These are phyloP conservation scores for Pseudogymnoascus sp. DNA, from an alignment of 2,329 filamentous ascomycete genomes.

Conservation along the genomic window DNA sequence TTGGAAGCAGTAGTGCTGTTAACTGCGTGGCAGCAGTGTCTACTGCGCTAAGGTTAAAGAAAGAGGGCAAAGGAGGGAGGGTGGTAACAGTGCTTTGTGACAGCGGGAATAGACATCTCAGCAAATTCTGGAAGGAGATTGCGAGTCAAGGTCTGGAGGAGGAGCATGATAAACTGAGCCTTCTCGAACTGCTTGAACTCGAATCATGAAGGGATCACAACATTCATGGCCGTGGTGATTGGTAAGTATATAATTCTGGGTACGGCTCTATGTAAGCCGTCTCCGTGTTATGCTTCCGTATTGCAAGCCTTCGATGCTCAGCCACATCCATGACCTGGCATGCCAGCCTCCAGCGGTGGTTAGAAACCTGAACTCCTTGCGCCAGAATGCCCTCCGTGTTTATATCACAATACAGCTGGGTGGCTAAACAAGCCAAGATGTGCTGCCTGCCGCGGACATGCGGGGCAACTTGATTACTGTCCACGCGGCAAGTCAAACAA, in stretches of 20 bases:
- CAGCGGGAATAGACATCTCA: constrained; percentile 72
- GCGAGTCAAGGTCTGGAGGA: constrained; percentile 60
- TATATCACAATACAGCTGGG: constrained; percentile 7
- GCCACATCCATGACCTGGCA: background rate
- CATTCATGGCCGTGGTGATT: background rate
- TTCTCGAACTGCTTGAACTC: constrained; percentile 42
- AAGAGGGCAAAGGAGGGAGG: constrained; percentile 48
- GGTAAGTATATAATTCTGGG: constrained; percentile 1
- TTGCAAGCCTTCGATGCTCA: background rate
- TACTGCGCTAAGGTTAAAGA: constrained; percentile 58
- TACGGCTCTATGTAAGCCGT: background rate
- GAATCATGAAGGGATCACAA: constrained; percentile 1
- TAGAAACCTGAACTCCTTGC: constrained; percentile 4
- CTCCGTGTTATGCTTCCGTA: background rate
- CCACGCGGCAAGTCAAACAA: background rate
- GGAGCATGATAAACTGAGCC: constrained; percentile 42
- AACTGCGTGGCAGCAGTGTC: constrained; percentile 80
- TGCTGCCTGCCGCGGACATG: background rate
- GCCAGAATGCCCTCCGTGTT: background rate
- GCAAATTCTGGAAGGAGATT: constrained; percentile 75
- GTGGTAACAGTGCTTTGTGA: constrained; percentile 84
- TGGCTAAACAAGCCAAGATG: background rate
- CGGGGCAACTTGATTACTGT: background rate
- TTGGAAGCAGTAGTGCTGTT: constrained; percentile 91
- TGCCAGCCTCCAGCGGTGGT: background rate